Evolutionary conservation across 371 early-diverging fungal genomes (phyloP), one percentile per base, ranked within the genome.

Genomic region (Mucor plumbeus): DNA sequence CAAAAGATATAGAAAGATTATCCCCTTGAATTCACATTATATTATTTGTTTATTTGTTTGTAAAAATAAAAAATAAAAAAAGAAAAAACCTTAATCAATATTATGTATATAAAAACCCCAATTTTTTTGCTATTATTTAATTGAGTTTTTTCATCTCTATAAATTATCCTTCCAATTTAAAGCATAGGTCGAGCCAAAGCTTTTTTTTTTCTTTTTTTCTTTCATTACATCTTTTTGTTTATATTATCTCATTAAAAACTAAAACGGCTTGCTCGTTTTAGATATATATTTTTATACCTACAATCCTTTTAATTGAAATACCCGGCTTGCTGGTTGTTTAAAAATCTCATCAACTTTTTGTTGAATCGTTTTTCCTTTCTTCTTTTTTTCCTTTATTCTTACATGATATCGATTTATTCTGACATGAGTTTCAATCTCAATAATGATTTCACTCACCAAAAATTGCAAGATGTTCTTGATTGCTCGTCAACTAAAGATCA

Each of bases 291-390:
- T 31, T 31, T 13, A 26, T 14, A 7, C 19, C 5, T 14, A 14
- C 53, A 59, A 56, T 56, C 56, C 56, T 56, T 50, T 31, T 31
- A 53, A 21, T 11, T 53, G 53, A 31, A 53, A 40, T 39, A 58
- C 21, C 61, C 48, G 61, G 61, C 61, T 61, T 61, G 61, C 61
- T 47, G 61, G 31, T 61, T 61, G 35, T 47, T 61, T 47, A 34
- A 53, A 47, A n/a, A 47, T 47, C 10, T 47, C 47, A 47, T 40
- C 34, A n/a, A 56, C 26, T 36, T 56, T 56, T n/a, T 56, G 9
- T 36, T 5, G 34, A 1, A 13, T 26, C 26, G 17, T 47, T 9
- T 26, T n/a, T 31, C 6, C 26, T 34, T 63, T 15, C 35, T 15
- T 63, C 34, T 55, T 48, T 33, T 33, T 33, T 21, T 57, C 53